Base-by-base conservation (phyloP, 306 rosid genomes). In the Phaseolus lunatus region DNA sequence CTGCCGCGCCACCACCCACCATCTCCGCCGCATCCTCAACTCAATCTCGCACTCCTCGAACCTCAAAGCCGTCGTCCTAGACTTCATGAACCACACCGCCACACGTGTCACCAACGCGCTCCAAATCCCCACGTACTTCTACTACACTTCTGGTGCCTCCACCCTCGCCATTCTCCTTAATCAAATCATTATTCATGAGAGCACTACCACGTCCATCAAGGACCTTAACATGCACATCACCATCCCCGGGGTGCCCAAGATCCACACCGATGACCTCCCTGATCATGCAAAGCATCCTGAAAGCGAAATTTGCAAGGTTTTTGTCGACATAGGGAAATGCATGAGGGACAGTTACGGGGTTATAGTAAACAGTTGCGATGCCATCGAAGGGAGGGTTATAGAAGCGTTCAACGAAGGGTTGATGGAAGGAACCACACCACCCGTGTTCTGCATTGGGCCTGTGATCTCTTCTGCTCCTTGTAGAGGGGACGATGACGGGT, bases 71-170 rank as follows among this genome's bases (percentile, higher is more conserved):
- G 13, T 86, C 37, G 45, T 86, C 44, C 4, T 86, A 20, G 88
- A 88, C 22, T 79, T 81, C 75, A 61, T 90, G 58, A 81, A 88
- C 80, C 39, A 20, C 23, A 7, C 1, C 3, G 50, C 80, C 3
- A 23, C 53, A 1, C 18, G 67, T 3, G 86, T 81, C 19, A 45
- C 85, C 1, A 0, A 12, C 9, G 4, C 57, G 3, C 83, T 88
- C 8, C 44, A 75, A 19, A 70, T 88, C 47, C 84, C 89, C 5
- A 61, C 80, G 4, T 86, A 73, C 75, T 73, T 73, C 68, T 90
- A 80, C 73, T 76, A 82, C 22, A 70, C 65, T 5, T 88, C 87
- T 0, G 72, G 77, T 3, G 72, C 72, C 4, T 43, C 68, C 16
- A 5, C 65, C 24, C 77, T 86, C 5, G 63, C 82, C 7, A 1